These are phyloP conservation scores for Vitis hybrid DNA, from an alignment of 177 flowering plant genomes.

Conservation along the genomic window DNA sequence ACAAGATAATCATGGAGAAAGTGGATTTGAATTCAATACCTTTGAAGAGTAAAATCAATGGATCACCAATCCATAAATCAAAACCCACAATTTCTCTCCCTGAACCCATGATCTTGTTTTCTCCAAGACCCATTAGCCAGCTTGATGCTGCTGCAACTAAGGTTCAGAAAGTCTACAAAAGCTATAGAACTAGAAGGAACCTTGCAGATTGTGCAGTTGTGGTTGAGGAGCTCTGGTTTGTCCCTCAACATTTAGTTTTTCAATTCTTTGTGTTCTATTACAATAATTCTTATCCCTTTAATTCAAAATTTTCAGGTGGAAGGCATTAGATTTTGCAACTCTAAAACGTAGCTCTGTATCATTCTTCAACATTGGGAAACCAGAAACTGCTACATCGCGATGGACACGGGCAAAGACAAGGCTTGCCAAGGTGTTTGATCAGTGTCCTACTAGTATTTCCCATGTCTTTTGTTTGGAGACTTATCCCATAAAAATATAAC, in stretches of 20 bases:
- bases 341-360: slow-evolving; percentile 43
- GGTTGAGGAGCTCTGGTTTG: slow-evolving; percentile 50
- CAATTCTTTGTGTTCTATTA: not conserved
- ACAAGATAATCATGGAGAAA: slow-evolving; percentile 9
- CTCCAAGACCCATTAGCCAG: slow-evolving; percentile 34
- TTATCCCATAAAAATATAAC: not conserved
- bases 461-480: not conserved
- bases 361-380: slow-evolving; percentile 40
- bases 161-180: slow-evolving; percentile 48
- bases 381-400: slow-evolving; percentile 42
- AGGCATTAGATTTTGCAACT: slow-evolving; percentile 53
- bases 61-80: not conserved
- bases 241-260: not conserved
- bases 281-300: not conserved
- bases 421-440: slow-evolving; percentile 39
- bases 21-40: slow-evolving; percentile 3
- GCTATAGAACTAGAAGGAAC: slow-evolving; percentile 46
- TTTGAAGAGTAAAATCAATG: not conserved
- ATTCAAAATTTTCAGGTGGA: slow-evolving; percentile 39
- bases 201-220: slow-evolving; percentile 57
- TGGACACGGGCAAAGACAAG: slow-evolving; percentile 47
- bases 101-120: slow-evolving; percentile 12
- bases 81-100: slow-evolving; percentile 20
- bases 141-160: slow-evolving; percentile 47
- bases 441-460: not conserved